A percentile compares a stretch with the other conserved stretches of the same genome.
Conservation (phyloP, 495 filamentous ascomycete species). For the Cercophora sp. region DNA sequence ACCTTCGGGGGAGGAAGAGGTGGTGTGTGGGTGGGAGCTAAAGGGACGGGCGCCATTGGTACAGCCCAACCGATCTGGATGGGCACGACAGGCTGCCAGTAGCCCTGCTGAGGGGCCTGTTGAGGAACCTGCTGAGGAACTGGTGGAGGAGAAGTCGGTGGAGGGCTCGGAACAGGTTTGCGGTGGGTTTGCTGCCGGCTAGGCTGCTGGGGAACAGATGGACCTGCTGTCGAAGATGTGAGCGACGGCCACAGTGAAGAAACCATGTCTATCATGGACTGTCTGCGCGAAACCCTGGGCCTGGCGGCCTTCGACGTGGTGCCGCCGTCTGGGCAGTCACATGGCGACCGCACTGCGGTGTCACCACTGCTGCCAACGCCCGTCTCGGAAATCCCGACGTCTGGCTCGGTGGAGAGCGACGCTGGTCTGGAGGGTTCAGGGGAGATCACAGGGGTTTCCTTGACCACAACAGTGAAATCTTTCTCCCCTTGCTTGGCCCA, state of each 20-base stretch:
- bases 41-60: too few species aligned
- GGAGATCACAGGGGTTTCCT: neutral
- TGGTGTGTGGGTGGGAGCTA: neutral
- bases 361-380: neutral
- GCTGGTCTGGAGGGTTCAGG: neutral
- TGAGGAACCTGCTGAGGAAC: neutral
- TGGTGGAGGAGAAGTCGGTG: neutral
- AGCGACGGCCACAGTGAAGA: conserved; percentile 16
- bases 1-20: conserved; percentile 10
- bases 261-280: conserved; percentile 16
- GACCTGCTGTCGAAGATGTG: conserved; percentile 14
- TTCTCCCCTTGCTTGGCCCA: neutral
- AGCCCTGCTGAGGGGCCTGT: neutral
- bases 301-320: neutral
- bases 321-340: too few species aligned
- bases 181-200: conserved; percentile 5
- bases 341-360: neutral
- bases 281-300: conserved; percentile 2
- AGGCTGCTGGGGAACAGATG: neutral
- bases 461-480: neutral
- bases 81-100: neutral
- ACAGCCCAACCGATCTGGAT: too few species aligned
- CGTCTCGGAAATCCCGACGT: neutral
- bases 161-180: conserved; percentile 15
- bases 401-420: neutral